Percentiles rank a stretch among this genome's conserved stretches.
phyloP scores from a whole-genome alignment of 2,329 filamentous ascomycete species.

The Fusarium mangiferae region DNA sequence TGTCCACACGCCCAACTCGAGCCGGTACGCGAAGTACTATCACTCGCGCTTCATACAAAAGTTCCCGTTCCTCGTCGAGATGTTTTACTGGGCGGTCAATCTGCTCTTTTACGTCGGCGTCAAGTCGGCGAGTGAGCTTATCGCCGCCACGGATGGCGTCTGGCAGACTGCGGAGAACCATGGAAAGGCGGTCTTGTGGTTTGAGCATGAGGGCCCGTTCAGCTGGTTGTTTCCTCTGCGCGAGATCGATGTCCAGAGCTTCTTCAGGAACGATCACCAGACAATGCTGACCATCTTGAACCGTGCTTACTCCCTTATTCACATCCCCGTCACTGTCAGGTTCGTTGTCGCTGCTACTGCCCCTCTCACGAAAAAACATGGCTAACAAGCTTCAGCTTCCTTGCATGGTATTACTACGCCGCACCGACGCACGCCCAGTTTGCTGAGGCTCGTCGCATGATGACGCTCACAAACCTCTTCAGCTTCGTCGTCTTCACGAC shows the following conservation, averaged over 20 bases:
- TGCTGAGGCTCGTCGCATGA: slow-evolving; percentile 51
- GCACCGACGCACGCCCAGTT: slow-evolving; percentile 55
- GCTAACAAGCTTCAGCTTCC: slow-evolving; percentile 57
- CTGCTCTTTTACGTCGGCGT: slow-evolving; percentile 66
- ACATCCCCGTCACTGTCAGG: slow-evolving; percentile 62
- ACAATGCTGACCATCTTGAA: slow-evolving; percentile 65
- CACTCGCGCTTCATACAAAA: slow-evolving; percentile 73
- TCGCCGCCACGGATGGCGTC: slow-evolving; percentile 55
- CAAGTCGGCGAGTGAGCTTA: slow-evolving; percentile 43
- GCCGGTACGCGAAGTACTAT: slow-evolving; percentile 67
- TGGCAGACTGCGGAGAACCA: slow-evolving; percentile 67
- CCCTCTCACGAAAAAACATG: neutral
- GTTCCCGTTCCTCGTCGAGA: slow-evolving; percentile 75
- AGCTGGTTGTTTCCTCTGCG: slow-evolving; percentile 63
- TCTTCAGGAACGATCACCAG: slow-evolving; percentile 65
- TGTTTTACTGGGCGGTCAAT: slow-evolving; percentile 79
- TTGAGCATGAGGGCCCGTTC: slow-evolving; percentile 62
- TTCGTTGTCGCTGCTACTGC: neutral
- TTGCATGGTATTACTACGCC: slow-evolving; percentile 71
- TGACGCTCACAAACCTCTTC: slow-evolving; percentile 64
- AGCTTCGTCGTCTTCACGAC: slow-evolving; percentile 65
- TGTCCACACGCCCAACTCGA: slow-evolving; percentile 67
- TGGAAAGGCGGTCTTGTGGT: slow-evolving; percentile 63
- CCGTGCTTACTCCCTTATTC: slow-evolving; percentile 67
- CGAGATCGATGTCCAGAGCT: slow-evolving; percentile 64